These are phyloP conservation scores for Trichoderma asperellum DNA, from an alignment of 2,329 filamentous ascomycete species.

Conservation along the genomic window DNA sequence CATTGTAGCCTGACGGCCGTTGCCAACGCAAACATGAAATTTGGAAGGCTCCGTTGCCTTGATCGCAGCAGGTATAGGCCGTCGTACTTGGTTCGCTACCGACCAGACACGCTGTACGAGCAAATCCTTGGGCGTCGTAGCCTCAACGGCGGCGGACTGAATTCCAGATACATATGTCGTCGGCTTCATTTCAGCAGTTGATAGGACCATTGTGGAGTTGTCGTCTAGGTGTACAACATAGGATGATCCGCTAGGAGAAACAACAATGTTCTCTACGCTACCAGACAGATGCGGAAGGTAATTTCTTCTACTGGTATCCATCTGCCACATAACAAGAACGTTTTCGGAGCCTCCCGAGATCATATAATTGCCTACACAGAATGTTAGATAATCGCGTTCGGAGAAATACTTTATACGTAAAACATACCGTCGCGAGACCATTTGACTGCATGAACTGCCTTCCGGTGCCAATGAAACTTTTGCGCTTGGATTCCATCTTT, in stretches of 20 bases:
- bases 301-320: constrained; percentile 81
- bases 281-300: constrained; percentile 89
- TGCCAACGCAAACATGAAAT: constrained; percentile 70
- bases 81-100: constrained; percentile 47
- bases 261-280: constrained; percentile 79
- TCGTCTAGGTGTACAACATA: constrained; percentile 88
- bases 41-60: constrained; percentile 65
- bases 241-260: constrained; percentile 77
- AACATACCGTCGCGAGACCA: constrained; percentile 85
- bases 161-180: constrained; percentile 83
- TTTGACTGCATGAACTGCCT: constrained; percentile 79
- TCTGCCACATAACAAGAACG: constrained; percentile 88
- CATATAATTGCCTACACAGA: constrained; percentile 76
- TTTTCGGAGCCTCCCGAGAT: constrained; percentile 92
- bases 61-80: constrained; percentile 63
- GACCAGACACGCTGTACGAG: constrained; percentile 58
- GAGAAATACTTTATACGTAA: background rate
- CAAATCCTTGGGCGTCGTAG: constrained; percentile 55
- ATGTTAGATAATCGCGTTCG: constrained; percentile 38
- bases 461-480: constrained; percentile 89
- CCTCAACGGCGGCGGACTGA: constrained; percentile 64
- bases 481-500: constrained; percentile 60
- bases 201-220: constrained; percentile 89
- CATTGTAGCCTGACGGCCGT: constrained; percentile 60
- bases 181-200: constrained; percentile 85